A percentile compares a stretch with the other conserved stretches of the same genome.
These are phyloP conservation scores for Dendrobium chrysotoxum DNA, from an alignment of 106 monocot species.

Conservation along the genomic window DNA sequence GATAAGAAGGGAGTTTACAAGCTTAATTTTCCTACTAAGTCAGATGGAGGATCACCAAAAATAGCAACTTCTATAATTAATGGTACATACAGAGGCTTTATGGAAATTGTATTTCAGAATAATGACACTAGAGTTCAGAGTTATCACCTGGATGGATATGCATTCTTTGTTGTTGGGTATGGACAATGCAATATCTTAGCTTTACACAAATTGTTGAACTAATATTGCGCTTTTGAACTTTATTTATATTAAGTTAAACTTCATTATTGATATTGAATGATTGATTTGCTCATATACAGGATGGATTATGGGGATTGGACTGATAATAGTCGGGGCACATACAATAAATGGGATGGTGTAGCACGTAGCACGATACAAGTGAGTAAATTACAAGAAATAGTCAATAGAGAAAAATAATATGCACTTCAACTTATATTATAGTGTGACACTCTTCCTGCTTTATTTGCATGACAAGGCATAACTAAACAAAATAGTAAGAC, in stretches of 20 bases:
- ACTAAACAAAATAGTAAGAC: too few species aligned
- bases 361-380: slow-evolving; percentile 63
- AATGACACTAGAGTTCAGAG: slow-evolving; percentile 60
- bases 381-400: not conserved
- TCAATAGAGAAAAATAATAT: too few species aligned
- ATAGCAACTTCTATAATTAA: slow-evolving; percentile 51
- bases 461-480: too few species aligned
- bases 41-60: slow-evolving; percentile 29
- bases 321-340: slow-evolving; percentile 57
- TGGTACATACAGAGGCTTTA: slow-evolving; percentile 54
- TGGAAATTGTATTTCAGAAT: slow-evolving; percentile 77
- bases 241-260: not conserved
- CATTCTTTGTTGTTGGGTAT: slow-evolving; percentile 76
- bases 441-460: too few species aligned
- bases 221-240: too few species aligned
- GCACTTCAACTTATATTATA: too few species aligned
- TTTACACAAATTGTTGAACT: not conserved
- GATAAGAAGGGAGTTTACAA: slow-evolving; percentile 55
- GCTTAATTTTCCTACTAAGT: slow-evolving; percentile 55
- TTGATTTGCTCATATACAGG: slow-evolving; percentile 10
- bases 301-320: slow-evolving; percentile 73
- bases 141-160: slow-evolving; percentile 75
- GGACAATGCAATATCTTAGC: not conserved
- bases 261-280: not conserved
- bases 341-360: slow-evolving; percentile 78